Evolutionary conservation across 371 early-diverging fungal genomes (phyloP), one percentile per base, ranked within the genome.

Genomic region (Apophysomyces variabilis): DNA sequence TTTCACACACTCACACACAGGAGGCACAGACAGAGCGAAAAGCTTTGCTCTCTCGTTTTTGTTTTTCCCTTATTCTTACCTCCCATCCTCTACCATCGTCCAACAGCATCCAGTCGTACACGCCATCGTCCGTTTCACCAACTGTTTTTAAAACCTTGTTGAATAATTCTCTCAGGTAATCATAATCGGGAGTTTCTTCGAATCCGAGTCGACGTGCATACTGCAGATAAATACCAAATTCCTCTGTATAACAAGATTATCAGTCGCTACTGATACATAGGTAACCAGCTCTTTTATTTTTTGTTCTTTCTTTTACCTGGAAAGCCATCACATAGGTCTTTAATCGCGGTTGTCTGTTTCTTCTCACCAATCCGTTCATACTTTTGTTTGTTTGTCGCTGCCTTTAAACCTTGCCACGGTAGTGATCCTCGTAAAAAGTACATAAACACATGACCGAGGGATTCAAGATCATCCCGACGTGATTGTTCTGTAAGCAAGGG

Each of bases 161-260:
- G 73, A 99, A 94, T 32, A 99, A 75, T 12, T 90, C 89, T 66
- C 89, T 86, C 72, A 99, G 71, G 60, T 86, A 88, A 66, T 94
- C 93, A 75, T 99, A 99, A 76, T 99, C 96, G 5, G 99, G 99
- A 44, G 89, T 89, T 74, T 97, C 97, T 73, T 98, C 98, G 76
- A 98, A 99, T 32, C 92, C 91, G 45, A 98, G 83, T 67, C 90
- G 90, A 66, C 98, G 87, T 36, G 92, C 95, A 74, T 99, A 98
- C 62, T 89, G 87, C 62, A 99, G 85, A 66, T 98, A 98, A 36
- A 87, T 89, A 18, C 89, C 90, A 84, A 98, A 96, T 79, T 96
- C 97, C 70, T 93, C 93, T 83, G 71, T 47, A 65, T 26, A 50
- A 50, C 21, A 21, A 50, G 18, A 21, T 50, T 16, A 50, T 50